Conservation (phyloP, 176 grass and related monocot species). For the bread wheat (Triticum aestivum) region IWGSC_CS_RefSeq_v2.1 NC_057808.1:360477385-360477884, state of each 20-base stretch:
- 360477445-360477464: conserved; percentile 30
- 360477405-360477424: conserved; percentile 41
- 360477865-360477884: conserved; percentile 4
- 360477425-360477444: conserved; percentile 34
- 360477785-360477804: conserved; percentile 96
- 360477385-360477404: not conserved
- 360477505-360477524: conserved; percentile 95
- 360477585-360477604: not conserved
- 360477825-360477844: conserved; percentile 43
- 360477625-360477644: conserved; percentile 35
- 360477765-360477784: conserved; percentile 48
- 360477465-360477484: conserved; percentile 95
- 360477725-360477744: conserved; percentile 59
- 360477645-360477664: conserved; percentile 77
- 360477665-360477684: conserved; percentile 86
- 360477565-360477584: not conserved
- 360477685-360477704: conserved; percentile 75
- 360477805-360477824: conserved; percentile 97
- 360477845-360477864: conserved; percentile 53
- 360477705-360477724: conserved; percentile 72
- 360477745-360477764: conserved; percentile 88
- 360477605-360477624: not conserved
- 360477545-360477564: not conserved
- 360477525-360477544: conserved; percentile 71
- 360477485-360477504: conserved; percentile 86